Percentiles rank a stretch among this genome's conserved stretches.
Evolutionary conservation across 2,329 filamentous ascomycete genomes (phyloP).

Genomic region (Stachybotrys chlorohalonatus): DNA sequence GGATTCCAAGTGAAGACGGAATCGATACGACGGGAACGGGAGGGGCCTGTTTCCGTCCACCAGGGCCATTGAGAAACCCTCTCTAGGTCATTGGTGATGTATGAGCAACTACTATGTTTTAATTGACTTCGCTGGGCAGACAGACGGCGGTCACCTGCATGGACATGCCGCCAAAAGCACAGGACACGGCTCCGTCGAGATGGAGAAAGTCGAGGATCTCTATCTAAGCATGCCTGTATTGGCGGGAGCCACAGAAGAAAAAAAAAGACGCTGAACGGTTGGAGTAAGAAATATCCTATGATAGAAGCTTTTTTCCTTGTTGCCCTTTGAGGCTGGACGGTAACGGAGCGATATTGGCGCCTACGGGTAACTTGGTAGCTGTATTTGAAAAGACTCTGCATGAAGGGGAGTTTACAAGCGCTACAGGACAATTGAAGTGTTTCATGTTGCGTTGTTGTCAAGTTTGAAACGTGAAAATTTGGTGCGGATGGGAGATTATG

Average conservation of each 20-base stretch:
- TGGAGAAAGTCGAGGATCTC: neutral
- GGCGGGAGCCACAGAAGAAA: too few relatives aligned
- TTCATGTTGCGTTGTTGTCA: too few relatives aligned
- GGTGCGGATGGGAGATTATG: too few relatives aligned
- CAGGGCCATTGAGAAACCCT: too few relatives aligned
- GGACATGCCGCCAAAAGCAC: neutral
- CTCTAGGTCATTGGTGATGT: too few relatives aligned
- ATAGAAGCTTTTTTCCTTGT: neutral
- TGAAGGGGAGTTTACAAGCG: too few relatives aligned
- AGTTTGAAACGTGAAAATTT: too few relatives aligned
- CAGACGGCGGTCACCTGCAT: neutral
- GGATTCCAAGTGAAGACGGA: neutral
- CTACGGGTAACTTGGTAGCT: neutral
- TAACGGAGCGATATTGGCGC: neutral
- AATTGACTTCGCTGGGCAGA: neutral
- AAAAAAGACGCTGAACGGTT: neutral
- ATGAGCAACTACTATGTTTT: neutral
- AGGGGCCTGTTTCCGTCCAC: too few relatives aligned
- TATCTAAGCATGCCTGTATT: too few relatives aligned
- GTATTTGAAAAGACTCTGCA: neutral
- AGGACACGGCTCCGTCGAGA: neutral
- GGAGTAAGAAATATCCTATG: neutral
- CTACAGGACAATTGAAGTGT: too few relatives aligned
- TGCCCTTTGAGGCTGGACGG: neutral
- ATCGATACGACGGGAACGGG: neutral